Evolutionary conservation across 73 alveolate genomes (phyloP), one percentile per base, ranked within the genome.

Genomic region (Paramecium primaurelia): DNA sequence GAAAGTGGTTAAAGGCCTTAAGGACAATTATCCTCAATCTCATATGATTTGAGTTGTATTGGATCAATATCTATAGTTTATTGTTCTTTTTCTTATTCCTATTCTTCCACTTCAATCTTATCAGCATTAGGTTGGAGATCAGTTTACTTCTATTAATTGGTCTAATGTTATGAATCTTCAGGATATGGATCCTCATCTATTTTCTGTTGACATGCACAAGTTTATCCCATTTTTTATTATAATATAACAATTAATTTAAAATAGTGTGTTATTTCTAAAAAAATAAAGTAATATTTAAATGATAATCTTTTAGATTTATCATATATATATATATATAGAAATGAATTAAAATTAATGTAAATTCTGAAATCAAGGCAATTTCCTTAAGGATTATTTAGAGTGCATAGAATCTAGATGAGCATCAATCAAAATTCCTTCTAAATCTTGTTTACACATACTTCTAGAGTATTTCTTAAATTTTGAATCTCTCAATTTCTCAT

Each of bases 401-500:
- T 64, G 28, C 51, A 64, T 34, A 3, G 51, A 32, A 34, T 64
- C 84, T 34, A 64, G 30, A 34, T 64, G 84, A 34, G 84, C 84
- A 64, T 64, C 84, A 32, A 64, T 64, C 4, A 64, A 20, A 64
- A 64, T 64, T 32, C 84, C 84, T 64, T 64, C 84, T 28, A 64
- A n/a, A 64, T 64, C 84, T 64, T 64, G 3, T 26, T 64, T 64
- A 64, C 84, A 28, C 84, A 64, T 64, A 28, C 84, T 64, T 34
- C 84, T 28, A 30, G 87, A 30, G 34, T 37, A 80, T 45, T 80
- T 80, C 75, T 80, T 80, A 36, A 32, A 80, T 18, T 80, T 80
- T 26, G 91, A 80, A 42, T 80, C 91, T 26, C 91, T 80, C n/a
- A 80, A 6, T 26, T 80, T 44, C n/a, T 80, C 71, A 47, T 80